Conservation (phyloP, 2,329 filamentous ascomycete species). For the Lomentospora prolificans region DNA sequence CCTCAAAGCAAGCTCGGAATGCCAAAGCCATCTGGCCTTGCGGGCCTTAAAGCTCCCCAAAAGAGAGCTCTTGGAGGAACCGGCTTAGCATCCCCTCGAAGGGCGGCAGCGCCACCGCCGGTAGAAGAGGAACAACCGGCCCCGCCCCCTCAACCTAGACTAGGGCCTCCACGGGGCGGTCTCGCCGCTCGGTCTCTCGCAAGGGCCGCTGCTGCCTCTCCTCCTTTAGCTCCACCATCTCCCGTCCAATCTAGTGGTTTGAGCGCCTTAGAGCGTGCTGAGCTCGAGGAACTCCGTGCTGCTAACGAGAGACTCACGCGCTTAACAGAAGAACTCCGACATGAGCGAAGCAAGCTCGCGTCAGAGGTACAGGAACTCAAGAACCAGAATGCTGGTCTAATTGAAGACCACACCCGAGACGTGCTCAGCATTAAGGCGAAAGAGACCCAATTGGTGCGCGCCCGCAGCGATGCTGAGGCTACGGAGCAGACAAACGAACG, state of each 20-base stretch:
- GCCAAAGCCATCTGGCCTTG: conserved; percentile 40
- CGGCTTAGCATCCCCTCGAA: conserved; percentile 41
- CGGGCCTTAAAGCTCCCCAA: conserved; percentile 50
- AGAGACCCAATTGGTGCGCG: conserved; percentile 90
- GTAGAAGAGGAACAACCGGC: conserved; percentile 47
- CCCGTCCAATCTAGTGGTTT: conserved; percentile 48
- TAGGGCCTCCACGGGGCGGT: conserved; percentile 66
- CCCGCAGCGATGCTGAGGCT: conserved; percentile 79
- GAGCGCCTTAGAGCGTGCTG: conserved; percentile 74
- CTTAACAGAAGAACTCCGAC: conserved; percentile 69
- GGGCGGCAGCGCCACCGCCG: conserved; percentile 35
- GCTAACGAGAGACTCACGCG: conserved; percentile 71
- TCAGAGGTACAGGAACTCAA: conserved; percentile 91
- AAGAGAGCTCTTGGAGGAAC: conserved; percentile 45
- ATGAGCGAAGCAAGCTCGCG: conserved; percentile 70
- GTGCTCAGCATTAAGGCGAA: conserved; percentile 96
- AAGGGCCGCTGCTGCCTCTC: conserved; percentile 50
- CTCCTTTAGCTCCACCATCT: conserved; percentile 22
- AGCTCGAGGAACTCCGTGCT: conserved; percentile 77
- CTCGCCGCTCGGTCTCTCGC: conserved; percentile 78
- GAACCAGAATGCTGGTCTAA: conserved; percentile 91
- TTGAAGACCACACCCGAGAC: conserved; percentile 93
- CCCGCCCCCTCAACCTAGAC: conserved; percentile 46
- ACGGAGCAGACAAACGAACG: conserved; percentile 80
- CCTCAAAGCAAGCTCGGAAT: conserved; percentile 44